These are phyloP conservation scores for Adansonia gregorii DNA, from an alignment of 441 rosid genomes.

Conservation along the genomic window DNA sequence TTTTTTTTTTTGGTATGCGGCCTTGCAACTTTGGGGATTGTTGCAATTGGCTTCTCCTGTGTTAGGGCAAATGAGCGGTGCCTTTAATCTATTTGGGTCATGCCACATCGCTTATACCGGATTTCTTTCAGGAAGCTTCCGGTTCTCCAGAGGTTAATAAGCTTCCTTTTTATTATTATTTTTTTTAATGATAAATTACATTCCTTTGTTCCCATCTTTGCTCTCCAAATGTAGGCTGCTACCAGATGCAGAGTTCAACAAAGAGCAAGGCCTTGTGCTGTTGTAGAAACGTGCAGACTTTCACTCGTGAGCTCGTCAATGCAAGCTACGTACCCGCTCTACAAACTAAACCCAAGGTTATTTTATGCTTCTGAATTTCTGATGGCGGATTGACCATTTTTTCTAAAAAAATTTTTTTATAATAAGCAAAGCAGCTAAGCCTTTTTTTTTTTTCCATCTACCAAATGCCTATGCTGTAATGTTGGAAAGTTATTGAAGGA, in stretches of 20 bases:
- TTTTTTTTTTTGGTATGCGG: neutral
- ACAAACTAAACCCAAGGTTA: slow-evolving; percentile 40
- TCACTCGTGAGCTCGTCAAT: slow-evolving; percentile 48
- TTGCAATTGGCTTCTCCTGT: neutral
- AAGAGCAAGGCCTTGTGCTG: slow-evolving; percentile 37
- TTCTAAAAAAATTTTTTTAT: neutral
- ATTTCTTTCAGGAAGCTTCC: slow-evolving; percentile 14
- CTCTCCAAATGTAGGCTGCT: slow-evolving; percentile 16
- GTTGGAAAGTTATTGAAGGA: neutral
- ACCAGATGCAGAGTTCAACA: neutral
- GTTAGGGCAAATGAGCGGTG: slow-evolving; percentile 1
- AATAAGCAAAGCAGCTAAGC: neutral
- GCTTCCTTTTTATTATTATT: neutral
- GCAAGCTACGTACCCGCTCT: slow-evolving; percentile 65
- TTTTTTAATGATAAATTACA: neutral
- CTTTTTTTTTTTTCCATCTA: neutral
- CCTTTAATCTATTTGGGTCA: slow-evolving; percentile 13
- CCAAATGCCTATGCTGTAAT: neutral
- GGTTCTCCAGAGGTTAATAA: slow-evolving; percentile 5
- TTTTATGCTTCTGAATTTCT: neutral
- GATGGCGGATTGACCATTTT: neutral
- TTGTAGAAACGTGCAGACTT: slow-evolving; percentile 57
- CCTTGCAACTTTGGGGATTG: neutral
- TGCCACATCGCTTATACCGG: slow-evolving; percentile 3
- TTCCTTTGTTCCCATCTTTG: neutral